Evolutionary conservation across 805 yeast species (phyloP).

Genomic region (Pichia paraexigua): DNA sequence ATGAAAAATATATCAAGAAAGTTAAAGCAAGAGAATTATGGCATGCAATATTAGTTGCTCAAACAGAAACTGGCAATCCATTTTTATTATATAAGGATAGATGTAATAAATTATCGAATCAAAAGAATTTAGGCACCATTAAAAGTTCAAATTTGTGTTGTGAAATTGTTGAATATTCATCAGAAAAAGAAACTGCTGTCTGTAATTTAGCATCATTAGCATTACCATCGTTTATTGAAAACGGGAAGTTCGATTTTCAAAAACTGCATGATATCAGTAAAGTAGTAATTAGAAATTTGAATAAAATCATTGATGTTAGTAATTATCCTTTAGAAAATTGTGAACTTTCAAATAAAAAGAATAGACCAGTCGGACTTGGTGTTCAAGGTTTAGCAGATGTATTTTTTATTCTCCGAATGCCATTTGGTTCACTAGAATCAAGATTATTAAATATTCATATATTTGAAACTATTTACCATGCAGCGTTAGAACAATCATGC

Average conservation of each 20-base stretch:
- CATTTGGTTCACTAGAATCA: conserved; percentile 82
- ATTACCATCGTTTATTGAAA: conserved; percentile 61
- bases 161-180: conserved; percentile 87
- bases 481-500: conserved; percentile 77
- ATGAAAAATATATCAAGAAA: conserved; percentile 55
- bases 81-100: conserved; percentile 92
- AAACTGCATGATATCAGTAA: conserved; percentile 70
- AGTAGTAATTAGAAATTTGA: conserved; percentile 70
- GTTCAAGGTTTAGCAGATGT: conserved; percentile 96
- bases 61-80: conserved; percentile 95
- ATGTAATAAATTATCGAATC: conserved; percentile 81
- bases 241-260: conserved; percentile 56
- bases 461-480: conserved; percentile 94
- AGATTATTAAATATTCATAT: conserved; percentile 69
- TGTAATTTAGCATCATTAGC: conserved; percentile 92
- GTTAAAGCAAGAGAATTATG: conserved; percentile 86
- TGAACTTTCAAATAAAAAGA: conserved; percentile 62
- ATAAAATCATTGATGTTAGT: conserved; percentile 77
- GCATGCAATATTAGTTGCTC: conserved; percentile 84
- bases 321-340: conserved; percentile 80
- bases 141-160: conserved; percentile 92
- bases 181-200: conserved; percentile 90
- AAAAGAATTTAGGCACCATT: conserved; percentile 84
- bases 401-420: conserved; percentile 69
- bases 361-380: conserved; percentile 94